A percentile compares a stretch with the other conserved stretches of the same genome.
These are phyloP conservation scores for Suillus subluteus DNA, from an alignment of 768 basidiomycete genomes.

Conservation along the genomic window DNA sequence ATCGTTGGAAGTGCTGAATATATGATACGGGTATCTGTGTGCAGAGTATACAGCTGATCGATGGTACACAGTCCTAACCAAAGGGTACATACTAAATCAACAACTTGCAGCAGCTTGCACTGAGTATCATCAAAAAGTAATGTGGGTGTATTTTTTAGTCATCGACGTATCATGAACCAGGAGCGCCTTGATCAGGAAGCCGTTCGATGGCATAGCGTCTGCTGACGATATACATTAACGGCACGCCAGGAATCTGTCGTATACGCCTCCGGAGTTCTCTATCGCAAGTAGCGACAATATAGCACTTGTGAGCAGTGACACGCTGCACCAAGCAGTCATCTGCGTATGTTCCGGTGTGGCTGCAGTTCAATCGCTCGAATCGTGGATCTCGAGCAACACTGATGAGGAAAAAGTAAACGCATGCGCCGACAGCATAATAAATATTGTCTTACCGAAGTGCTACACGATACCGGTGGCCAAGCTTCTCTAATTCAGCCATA, in stretches of 20 bases:
- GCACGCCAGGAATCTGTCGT: constrained; percentile 90
- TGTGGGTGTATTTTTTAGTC: neutral
- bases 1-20: neutral
- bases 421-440: neutral
- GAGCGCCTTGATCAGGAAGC: constrained; percentile 91
- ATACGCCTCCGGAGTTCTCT: constrained; percentile 90
- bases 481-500: constrained; percentile 96
- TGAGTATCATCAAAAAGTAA: neutral
- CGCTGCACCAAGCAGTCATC: constrained; percentile 98
- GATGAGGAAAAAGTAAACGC: constrained; percentile 15
- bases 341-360: constrained; percentile 96
- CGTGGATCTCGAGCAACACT: constrained; percentile 97
- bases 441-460: constrained; percentile 75
- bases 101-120: neutral
- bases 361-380: constrained; percentile 92
- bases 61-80: neutral
- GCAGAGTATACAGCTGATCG: neutral
- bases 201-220: constrained; percentile 93
- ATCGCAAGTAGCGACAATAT: constrained; percentile 98
- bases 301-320: constrained; percentile 93
- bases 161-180: constrained; percentile 41
- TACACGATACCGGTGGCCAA: constrained; percentile 93
- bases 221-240: constrained; percentile 96
- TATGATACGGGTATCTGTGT: neutral
- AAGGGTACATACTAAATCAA: neutral